Evolutionary conservation across 306 rosid genomes (phyloP).

Genomic region (Medicago ruthenica): DNA sequence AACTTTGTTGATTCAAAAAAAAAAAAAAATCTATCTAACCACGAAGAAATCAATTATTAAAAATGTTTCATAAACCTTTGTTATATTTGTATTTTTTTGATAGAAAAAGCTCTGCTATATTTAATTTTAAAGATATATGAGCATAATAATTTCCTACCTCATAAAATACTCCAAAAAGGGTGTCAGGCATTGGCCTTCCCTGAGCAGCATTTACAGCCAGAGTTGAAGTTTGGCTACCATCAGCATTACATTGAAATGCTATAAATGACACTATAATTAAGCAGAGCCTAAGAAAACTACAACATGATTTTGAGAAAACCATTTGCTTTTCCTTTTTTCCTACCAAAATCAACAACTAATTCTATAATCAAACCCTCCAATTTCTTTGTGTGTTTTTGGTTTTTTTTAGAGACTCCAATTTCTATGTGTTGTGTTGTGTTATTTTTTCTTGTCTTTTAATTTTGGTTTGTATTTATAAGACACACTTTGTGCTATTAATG

Average conservation of each 20-base stretch:
- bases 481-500: not conserved
- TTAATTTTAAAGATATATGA: too few relatives aligned
- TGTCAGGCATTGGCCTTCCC: constrained; percentile 56
- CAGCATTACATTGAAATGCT: constrained; percentile 50
- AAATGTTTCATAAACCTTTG: not conserved
- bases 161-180: constrained; percentile 77
- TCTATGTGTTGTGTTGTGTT: not conserved
- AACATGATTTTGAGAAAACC: constrained; percentile 49
- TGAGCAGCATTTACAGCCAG: constrained; percentile 64
- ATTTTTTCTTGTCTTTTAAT: too few relatives aligned
- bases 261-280: constrained; percentile 43
- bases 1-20: too few relatives aligned
- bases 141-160: constrained; percentile 56
- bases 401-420: not conserved
- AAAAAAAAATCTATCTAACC: not conserved
- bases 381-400: not conserved
- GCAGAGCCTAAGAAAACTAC: constrained; percentile 44
- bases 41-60: not conserved
- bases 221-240: constrained; percentile 44
- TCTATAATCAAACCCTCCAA: not conserved
- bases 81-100: too few relatives aligned
- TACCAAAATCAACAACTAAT: not conserved
- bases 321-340: constrained; percentile 45
- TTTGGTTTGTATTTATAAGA: constrained; percentile 11
- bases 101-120: too few relatives aligned